Base-by-base conservation (phyloP, 2,329 filamentous ascomycete genomes). In the Huntiella bhutanensis region DNA sequence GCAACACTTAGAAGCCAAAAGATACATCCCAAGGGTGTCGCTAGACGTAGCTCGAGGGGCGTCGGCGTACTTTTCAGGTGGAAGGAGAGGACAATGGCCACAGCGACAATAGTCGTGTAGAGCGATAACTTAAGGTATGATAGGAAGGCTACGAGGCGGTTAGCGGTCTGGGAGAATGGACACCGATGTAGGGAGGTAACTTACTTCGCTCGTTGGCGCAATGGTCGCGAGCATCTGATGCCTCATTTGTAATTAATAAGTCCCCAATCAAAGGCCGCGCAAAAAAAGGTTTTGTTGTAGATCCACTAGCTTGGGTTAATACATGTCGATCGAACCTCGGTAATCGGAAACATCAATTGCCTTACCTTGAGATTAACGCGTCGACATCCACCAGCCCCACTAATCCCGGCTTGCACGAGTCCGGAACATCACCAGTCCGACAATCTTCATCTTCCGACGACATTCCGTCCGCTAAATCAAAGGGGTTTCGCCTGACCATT, bases 31-130 rank as follows among this genome's bases (percentile, higher is more conserved):
- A 98, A 72, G 0, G 91, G 91, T 51, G 81, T 69, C 0, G 91
- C 80, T 62, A 95, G 77, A 38, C 72, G 73, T 50, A 75, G 67
- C 64, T 98, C 91, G 11, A 84, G 60, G 0, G 65, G 57, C 0
- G 76, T 73, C 0, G 91, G 83, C 54, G 77, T 63, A 13, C 68
- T 67, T 57, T 86, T 87, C 43, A 98, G 70, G 57, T 98, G 88
- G 60, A 98, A 98, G 11, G 84, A 93, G 43, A 95, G 70, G 7
- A 93, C 77, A 53, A 98, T 94, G 43, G 91, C 88, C 32, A 93
- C 74, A 22, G 83, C 76, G 6, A 96, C 85, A 44, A 98, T 69
- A 52, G 85, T 77, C 73, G 96, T 87, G 64, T 94, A 94, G 54
- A 94, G 75, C 32, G 82, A 79, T 2, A 96, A 72, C 3, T 87